Percentiles rank a stretch among this genome's conserved stretches.
Conservation (phyloP, 2,329 filamentous ascomycete species). For the Fusarium continuum region DNA sequence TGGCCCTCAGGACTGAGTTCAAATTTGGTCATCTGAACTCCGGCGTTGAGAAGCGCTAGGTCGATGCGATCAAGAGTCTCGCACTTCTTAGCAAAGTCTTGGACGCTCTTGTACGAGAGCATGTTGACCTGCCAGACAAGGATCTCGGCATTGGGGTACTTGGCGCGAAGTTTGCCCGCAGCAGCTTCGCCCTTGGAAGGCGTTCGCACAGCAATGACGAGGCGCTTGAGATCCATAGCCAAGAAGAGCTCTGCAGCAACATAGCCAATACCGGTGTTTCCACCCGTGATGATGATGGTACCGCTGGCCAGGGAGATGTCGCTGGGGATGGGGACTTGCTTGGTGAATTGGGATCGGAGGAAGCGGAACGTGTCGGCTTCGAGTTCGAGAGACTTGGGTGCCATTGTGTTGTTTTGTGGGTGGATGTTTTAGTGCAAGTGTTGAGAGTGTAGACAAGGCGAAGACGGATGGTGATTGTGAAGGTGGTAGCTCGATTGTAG, state of each 20-base stretch:
- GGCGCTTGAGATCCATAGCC: slow-evolving; percentile 49
- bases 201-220: slow-evolving; percentile 60
- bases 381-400: slow-evolving; percentile 38
- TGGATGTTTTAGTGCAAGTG: not conserved
- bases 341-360: slow-evolving; percentile 43
- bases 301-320: slow-evolving; percentile 46
- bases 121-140: slow-evolving; percentile 63
- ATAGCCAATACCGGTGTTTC: slow-evolving; percentile 60
- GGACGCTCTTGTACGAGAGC: slow-evolving; percentile 55
- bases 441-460: too few species aligned
- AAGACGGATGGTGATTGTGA: not conserved
- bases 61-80: slow-evolving; percentile 52
- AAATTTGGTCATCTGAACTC: slow-evolving; percentile 42
- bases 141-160: slow-evolving; percentile 48
- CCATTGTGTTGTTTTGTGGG: slow-evolving; percentile 16
- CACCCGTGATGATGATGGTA: slow-evolving; percentile 59
- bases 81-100: slow-evolving; percentile 51
- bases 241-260: slow-evolving; percentile 54
- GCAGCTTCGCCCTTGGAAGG: slow-evolving; percentile 54
- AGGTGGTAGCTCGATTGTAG: not conserved
- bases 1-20: slow-evolving; percentile 47
- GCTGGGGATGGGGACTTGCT: slow-evolving; percentile 30
- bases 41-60: slow-evolving; percentile 58
- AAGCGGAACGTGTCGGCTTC: slow-evolving; percentile 32
- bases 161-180: slow-evolving; percentile 14